A percentile compares a stretch with the other conserved stretches of the same genome.
phyloP scores from a whole-genome alignment of 208 protist genomes.

The Leishmania mexicana region DNA sequence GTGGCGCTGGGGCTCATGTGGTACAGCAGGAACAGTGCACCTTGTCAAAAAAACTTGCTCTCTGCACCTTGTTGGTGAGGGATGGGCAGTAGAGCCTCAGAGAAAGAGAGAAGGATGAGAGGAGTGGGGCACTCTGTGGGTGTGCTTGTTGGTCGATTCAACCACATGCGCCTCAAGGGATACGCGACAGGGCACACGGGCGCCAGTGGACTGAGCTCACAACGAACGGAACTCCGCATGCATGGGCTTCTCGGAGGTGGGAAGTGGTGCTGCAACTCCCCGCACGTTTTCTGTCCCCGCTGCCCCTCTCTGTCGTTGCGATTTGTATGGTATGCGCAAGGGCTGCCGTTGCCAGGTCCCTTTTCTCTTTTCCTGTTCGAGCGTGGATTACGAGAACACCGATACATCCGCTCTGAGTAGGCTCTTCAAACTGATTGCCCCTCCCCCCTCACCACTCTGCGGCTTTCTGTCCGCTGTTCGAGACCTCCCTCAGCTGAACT shows the following conservation, averaged over 20 bases:
- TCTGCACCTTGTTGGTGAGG: neutral
- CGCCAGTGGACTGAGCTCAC: neutral
- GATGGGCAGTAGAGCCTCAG: neutral
- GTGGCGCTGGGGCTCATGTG: neutral
- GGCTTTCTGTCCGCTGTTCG: neutral
- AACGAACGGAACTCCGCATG: neutral
- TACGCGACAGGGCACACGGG: neutral
- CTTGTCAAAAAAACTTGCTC: neutral
- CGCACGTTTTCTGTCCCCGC: neutral
- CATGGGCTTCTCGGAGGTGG: neutral
- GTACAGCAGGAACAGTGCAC: neutral
- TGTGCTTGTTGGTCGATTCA: neutral
- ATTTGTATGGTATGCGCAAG: neutral
- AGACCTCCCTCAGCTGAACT: slow-evolving; percentile 31
- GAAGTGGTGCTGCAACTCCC: neutral
- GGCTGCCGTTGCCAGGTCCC: neutral
- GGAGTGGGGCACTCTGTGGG: neutral
- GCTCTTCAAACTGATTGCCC: neutral
- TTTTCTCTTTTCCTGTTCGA: neutral
- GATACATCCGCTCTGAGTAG: neutral
- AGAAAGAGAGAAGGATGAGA: neutral
- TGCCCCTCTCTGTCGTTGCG: neutral
- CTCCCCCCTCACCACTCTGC: neutral
- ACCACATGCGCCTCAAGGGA: neutral
- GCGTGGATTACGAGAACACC: neutral